Conservation (phyloP, 2,329 filamentous ascomycete genomes). For the Fusarium aywerte region DNA sequence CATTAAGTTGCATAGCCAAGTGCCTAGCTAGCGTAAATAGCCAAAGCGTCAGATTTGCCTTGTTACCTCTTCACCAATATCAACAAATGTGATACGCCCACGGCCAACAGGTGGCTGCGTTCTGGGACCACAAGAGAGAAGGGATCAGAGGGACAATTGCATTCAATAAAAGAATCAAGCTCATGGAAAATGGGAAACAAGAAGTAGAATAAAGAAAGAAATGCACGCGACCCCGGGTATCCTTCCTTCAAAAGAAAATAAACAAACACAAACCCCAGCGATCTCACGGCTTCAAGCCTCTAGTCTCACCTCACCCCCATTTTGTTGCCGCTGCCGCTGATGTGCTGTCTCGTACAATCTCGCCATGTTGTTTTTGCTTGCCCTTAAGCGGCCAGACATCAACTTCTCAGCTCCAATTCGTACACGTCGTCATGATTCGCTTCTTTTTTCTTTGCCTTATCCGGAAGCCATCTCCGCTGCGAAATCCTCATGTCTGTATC, state of each 20-base stretch:
- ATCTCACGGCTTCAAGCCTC: conserved; percentile 1
- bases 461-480: conserved; percentile 4
- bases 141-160: conserved; percentile 12
- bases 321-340: conserved; percentile 3
- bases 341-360: conserved; percentile 39
- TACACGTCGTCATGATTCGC: conserved; percentile 38
- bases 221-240: conserved; percentile 40
- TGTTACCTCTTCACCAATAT: background rate
- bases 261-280: conserved; percentile 5
- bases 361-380: conserved; percentile 8
- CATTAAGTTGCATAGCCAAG: background rate
- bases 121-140: conserved; percentile 6
- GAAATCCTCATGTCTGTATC: conserved; percentile 18
- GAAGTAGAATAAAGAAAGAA: conserved; percentile 26
- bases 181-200: conserved; percentile 30
- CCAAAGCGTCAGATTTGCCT: background rate
- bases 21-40: background rate
- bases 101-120: background rate
- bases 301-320: conserved; percentile 2
- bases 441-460: background rate
- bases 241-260: conserved; percentile 12
- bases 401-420: conserved; percentile 31
- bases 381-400: conserved; percentile 1
- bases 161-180: conserved; percentile 22
- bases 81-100: conserved; percentile 2